A percentile compares a stretch with the other conserved stretches of the same genome.
phyloP scores from a whole-genome alignment of 1,139 yeast genomes.

The Nakaseomyces kungkrabaensis region DNA sequence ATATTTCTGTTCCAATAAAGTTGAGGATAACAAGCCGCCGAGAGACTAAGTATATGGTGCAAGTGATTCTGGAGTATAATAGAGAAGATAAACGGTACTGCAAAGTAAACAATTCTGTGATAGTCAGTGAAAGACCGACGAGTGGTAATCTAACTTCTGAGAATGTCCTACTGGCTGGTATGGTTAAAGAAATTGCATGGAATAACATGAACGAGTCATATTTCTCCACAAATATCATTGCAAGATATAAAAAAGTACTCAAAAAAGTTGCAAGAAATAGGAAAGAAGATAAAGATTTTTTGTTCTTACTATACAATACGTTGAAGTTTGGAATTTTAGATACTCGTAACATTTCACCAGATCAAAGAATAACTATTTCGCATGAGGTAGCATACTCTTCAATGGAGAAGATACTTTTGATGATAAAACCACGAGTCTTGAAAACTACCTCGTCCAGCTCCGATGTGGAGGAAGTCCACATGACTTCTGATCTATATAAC shows the following conservation, averaged over 20 bases:
- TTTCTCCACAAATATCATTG: neutral
- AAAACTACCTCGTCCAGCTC: neutral
- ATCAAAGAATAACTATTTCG: conserved; percentile 11
- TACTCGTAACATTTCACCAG: conserved; percentile 13
- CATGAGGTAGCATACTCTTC: conserved; percentile 7
- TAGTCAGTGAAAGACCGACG: neutral
- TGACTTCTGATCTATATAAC: neutral
- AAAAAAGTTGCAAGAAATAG: neutral
- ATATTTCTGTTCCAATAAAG: neutral
- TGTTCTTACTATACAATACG: neutral
- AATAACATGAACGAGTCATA: neutral
- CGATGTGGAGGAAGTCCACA: neutral
- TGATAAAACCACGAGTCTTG: neutral
- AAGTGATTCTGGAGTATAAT: neutral
- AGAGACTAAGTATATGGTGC: neutral
- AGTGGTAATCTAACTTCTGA: neutral
- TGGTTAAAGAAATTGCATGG: conserved; percentile 1
- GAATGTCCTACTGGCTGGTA: neutral
- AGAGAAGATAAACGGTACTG: neutral
- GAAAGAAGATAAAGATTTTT: neutral
- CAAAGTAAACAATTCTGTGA: neutral
- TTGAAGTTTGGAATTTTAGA: neutral
- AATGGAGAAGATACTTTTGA: neutral
- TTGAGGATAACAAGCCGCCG: neutral
- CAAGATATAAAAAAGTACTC: neutral